A percentile compares a stretch with the other conserved stretches of the same genome.
These are phyloP conservation scores for Colletotrichum sp. DNA, from an alignment of 2,329 filamentous ascomycete species.

Conservation along the genomic window DNA sequence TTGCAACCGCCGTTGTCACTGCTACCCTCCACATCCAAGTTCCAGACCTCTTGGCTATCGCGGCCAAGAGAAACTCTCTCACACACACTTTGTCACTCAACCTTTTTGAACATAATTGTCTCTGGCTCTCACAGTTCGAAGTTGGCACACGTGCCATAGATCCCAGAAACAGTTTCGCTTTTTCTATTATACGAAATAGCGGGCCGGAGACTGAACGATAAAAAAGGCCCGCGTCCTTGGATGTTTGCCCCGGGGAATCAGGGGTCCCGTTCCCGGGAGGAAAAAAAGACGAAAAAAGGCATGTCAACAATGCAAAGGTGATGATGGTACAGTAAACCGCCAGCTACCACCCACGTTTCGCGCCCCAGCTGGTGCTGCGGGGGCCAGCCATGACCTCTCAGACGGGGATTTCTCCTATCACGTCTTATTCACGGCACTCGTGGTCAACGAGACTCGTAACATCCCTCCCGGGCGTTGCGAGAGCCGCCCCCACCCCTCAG, in stretches of 20 bases:
- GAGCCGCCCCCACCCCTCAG: not conserved
- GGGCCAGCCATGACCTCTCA: not conserved
- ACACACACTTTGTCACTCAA: not conserved
- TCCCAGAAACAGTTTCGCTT: conserved; percentile 19
- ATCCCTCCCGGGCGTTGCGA: not conserved
- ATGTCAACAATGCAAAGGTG: conserved; percentile 11
- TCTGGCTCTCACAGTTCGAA: not conserved
- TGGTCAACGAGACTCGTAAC: not conserved
- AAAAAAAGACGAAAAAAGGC: not conserved
- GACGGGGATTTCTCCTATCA: not conserved
- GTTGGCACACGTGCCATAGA: not conserved
- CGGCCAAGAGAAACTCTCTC: not conserved
- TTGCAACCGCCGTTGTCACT: not conserved
- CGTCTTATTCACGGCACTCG: conserved; percentile 1
- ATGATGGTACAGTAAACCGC: conserved; percentile 17
- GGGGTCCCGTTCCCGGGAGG: conserved; percentile 5
- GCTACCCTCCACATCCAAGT: not conserved
- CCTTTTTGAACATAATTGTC: not conserved
- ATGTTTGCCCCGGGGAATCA: not conserved
- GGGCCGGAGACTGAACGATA: not conserved
- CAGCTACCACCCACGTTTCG: not conserved
- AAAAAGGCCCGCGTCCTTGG: not conserved
- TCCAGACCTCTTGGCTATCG: not conserved
- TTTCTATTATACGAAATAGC: conserved; percentile 14
- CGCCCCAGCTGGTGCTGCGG: not conserved